Percentiles rank a stretch among this genome's conserved stretches.
phyloP scores from a whole-genome alignment of 2,329 filamentous ascomycete genomes.

The Neocucurbitaria cava region DNA sequence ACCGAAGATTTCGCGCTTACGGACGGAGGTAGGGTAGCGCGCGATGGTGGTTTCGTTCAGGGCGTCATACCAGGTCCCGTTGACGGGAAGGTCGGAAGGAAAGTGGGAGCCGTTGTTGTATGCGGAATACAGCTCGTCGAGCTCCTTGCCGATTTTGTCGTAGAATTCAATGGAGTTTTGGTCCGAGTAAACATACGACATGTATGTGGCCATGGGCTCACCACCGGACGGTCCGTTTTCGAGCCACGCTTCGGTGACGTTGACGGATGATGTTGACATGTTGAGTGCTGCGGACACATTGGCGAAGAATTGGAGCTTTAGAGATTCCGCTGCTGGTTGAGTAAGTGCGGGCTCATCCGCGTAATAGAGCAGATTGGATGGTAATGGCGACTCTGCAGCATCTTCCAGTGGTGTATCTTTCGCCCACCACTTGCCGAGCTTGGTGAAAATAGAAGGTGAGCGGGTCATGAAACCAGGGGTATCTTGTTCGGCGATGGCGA shows the following conservation, averaged over 20 bases:
- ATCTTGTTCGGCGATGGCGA: slow-evolving; percentile 12
- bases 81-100: not conserved
- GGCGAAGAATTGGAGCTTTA: slow-evolving; percentile 10
- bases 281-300: slow-evolving; percentile 7
- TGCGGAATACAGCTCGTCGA: not conserved
- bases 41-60: slow-evolving; percentile 9
- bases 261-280: slow-evolving; percentile 8
- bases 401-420: slow-evolving; percentile 8
- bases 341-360: slow-evolving; percentile 5
- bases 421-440: slow-evolving; percentile 11
- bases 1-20: slow-evolving; percentile 7
- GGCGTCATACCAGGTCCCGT: slow-evolving; percentile 9
- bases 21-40: slow-evolving; percentile 2
- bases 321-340: slow-evolving; percentile 11
- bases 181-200: slow-evolving; percentile 12
- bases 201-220: slow-evolving; percentile 4
- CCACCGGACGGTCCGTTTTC: slow-evolving; percentile 2
- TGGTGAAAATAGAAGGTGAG: slow-evolving; percentile 10
- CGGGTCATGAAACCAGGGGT: slow-evolving; percentile 11
- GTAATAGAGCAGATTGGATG: slow-evolving; percentile 5
- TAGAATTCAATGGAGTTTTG: slow-evolving; percentile 19
- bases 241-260: slow-evolving; percentile 7
- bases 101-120: slow-evolving; percentile 10
- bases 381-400: not conserved
- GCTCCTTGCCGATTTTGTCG: slow-evolving; percentile 8